Evolutionary conservation across 306 rosid genomes (phyloP).

Genomic region (Ormosia emarginata): DNA sequence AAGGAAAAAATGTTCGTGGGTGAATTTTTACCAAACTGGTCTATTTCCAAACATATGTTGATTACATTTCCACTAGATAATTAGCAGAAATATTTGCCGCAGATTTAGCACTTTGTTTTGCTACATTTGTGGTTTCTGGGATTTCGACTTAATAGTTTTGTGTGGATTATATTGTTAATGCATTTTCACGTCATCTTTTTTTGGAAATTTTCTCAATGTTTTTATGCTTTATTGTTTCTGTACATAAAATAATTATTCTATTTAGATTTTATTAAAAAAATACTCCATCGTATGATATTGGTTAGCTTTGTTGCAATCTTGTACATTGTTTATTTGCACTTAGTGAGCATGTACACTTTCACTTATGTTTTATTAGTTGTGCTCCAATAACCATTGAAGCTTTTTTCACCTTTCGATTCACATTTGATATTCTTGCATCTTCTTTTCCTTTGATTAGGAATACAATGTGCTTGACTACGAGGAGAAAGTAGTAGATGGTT

Average conservation of each 20-base stretch:
- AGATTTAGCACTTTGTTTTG: not conserved
- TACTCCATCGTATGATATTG: constrained; percentile 11
- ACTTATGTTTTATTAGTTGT: not conserved
- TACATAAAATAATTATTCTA: constrained; percentile 5
- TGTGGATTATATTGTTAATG: not conserved
- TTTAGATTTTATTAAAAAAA: not conserved
- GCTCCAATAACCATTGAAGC: not conserved
- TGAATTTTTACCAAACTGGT: not conserved
- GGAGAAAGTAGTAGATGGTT: constrained; percentile 89
- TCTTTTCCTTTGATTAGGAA: constrained; percentile 53
- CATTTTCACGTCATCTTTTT: not conserved
- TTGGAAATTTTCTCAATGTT: not conserved
- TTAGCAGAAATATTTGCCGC: not conserved
- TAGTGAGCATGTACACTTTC: not conserved
- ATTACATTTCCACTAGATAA: not conserved
- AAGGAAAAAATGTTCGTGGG: not conserved
- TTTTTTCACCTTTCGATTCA: not conserved
- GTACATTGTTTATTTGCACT: not conserved
- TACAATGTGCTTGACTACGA: constrained; percentile 87
- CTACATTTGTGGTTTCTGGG: not conserved
- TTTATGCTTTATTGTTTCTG: constrained; percentile 1
- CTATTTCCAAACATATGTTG: not conserved
- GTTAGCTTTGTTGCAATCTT: not conserved
- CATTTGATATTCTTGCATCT: constrained; percentile 27
- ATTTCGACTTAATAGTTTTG: not conserved